Evolutionary conservation across 2,329 filamentous ascomycete species (phyloP).

Genomic region (Neofusicoccum laricinum): DNA sequence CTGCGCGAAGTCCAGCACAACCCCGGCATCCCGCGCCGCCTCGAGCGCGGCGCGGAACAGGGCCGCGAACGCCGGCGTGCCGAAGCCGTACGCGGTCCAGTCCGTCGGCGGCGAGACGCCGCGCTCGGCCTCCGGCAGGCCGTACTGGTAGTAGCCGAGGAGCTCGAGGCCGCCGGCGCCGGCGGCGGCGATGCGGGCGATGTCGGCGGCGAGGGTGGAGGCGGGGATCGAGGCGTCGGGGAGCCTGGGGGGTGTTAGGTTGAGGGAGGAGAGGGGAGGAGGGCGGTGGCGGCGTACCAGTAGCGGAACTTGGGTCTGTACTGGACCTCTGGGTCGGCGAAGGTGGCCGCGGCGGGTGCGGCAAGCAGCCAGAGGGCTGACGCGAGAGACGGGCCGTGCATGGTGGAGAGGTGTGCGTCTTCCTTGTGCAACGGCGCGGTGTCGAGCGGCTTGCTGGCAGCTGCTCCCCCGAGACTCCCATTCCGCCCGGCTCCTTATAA

Average conservation of each 20-base stretch:
- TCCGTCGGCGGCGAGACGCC: conserved; percentile 24
- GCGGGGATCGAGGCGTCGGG: conserved; percentile 23
- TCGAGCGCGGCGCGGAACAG: conserved; percentile 28
- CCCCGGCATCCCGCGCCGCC: conserved; percentile 33
- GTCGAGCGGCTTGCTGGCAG: too few relatives aligned
- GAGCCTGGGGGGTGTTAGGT: conserved; percentile 17
- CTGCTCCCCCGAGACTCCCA: too few relatives aligned
- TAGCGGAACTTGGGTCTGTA: conserved; percentile 25
- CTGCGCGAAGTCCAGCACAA: conserved; percentile 47
- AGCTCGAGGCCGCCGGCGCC: conserved; percentile 25
- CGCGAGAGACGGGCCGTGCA: not conserved
- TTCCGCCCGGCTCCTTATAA: not conserved
- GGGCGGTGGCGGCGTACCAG: conserved; percentile 18
- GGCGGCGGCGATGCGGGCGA: conserved; percentile 12
- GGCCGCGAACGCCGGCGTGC: conserved; percentile 32
- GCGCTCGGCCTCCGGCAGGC: conserved; percentile 14
- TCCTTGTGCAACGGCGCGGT: too few relatives aligned
- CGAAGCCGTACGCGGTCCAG: conserved; percentile 42
- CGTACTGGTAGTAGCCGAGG: conserved; percentile 25
- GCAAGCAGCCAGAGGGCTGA: not conserved
- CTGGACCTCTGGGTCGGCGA: conserved; percentile 4
- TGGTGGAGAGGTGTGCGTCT: not conserved
- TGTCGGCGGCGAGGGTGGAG: conserved; percentile 18
- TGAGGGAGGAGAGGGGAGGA: not conserved
- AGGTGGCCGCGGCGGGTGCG: not conserved